Base-by-base conservation (phyloP, 768 basidiomycete species). In the Leccinellum luteum region DNA sequence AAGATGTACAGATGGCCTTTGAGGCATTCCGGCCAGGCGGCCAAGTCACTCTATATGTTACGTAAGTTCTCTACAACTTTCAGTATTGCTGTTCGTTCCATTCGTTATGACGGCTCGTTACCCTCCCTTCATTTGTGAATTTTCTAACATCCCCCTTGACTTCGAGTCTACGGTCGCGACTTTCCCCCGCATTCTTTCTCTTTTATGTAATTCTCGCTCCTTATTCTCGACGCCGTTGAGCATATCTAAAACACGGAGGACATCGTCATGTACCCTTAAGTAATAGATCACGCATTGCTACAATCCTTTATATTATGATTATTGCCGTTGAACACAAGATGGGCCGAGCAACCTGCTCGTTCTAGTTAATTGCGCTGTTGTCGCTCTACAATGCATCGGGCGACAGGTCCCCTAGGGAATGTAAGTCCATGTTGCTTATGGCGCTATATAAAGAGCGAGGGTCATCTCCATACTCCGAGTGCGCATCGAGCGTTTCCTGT, bases 1-100 rank as follows among this genome's bases (percentile, higher is more conserved):
- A 96, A 71, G 94, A 96, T 69, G 89, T 95, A 34, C 90, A 92
- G 64, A 92, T 96, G 84, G 94, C 94, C 38, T 94, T 96, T 62
- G 93, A 94, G 74, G 81, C 86, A 57, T 87, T 83, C 73, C 80
- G 85, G 61, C 85, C 87, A 30, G 87, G 87, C n/a, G 84, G 84
- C 60, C 90, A 90, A 73, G 89, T 92, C 57, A 88, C 85, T 17
- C 80, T 92, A 49, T 90, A 85, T 73, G 90, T 92, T 66, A 86
- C 84, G 70, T 92, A 77, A 85, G 50, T 34, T 43, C 25, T 21
- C 13, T 14, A n/a, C 38, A 6, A 23, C 31, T n/a, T 7, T 19
- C 32, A 45, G 52, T 47, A 55, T 52, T 55, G 56, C 47, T 49
- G 31, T 34, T 43, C 51, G 15, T 34, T 34, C 28, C 27, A 28